Evolutionary conservation across 108 stramenopile species (phyloP).

Genomic region (Tribonema minus): DNA sequence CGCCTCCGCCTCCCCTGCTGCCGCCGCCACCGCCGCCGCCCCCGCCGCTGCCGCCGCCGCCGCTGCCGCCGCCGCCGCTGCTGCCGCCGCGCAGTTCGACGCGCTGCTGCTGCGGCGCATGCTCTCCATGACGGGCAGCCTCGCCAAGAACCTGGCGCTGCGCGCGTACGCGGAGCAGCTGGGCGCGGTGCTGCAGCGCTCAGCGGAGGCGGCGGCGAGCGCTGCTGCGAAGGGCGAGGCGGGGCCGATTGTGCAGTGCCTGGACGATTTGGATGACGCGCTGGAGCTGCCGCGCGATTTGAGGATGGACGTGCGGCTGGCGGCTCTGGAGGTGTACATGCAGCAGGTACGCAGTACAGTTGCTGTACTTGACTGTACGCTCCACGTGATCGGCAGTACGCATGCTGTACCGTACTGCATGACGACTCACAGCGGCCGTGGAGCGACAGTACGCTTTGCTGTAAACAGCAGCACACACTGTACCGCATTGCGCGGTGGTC

Average conservation of each 20-base stretch:
- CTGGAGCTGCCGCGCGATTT: background rate
- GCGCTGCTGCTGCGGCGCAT: background rate
- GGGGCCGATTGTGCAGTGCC: background rate
- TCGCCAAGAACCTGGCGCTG: background rate
- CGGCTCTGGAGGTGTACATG: background rate
- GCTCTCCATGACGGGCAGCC: background rate
- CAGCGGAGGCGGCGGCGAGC: background rate
- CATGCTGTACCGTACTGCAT: too few relatives aligned
- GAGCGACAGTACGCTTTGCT: too few relatives aligned
- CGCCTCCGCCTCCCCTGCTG: too few relatives aligned
- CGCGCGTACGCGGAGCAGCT: background rate
- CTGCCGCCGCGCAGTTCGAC: background rate
- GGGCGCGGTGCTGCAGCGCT: background rate
- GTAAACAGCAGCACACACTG: too few relatives aligned
- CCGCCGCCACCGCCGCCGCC: too few relatives aligned
- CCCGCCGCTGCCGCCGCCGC: too few relatives aligned
- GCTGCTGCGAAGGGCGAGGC: background rate
- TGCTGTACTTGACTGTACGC: background rate
- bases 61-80: too few relatives aligned
- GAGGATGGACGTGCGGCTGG: background rate
- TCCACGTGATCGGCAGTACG: too few relatives aligned
- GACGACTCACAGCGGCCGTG: too few relatives aligned
- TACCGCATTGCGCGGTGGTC: too few relatives aligned
- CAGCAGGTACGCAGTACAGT: background rate
- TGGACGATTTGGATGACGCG: background rate